Conservation (phyloP, 257 asterid genomes). For the Scutellaria galericulata region DNA sequence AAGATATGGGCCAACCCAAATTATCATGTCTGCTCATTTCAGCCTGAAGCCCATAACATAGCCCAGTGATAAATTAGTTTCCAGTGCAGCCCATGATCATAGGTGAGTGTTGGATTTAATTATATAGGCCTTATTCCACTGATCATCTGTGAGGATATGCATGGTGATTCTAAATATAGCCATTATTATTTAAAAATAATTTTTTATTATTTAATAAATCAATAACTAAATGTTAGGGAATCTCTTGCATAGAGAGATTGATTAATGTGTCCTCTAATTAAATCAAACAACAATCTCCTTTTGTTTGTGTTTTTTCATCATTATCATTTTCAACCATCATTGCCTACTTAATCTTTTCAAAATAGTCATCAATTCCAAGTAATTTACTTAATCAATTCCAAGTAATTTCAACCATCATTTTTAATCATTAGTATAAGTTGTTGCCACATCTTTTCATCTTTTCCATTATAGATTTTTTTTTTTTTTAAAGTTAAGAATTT, state of each 20-base stretch:
- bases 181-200: too few relatives aligned
- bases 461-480: neutral
- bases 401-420: constrained; percentile 1
- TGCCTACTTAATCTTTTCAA: neutral
- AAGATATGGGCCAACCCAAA: too few relatives aligned
- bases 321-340: constrained; percentile 32
- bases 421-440: neutral
- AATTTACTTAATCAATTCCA: constrained; percentile 29
- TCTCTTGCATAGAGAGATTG: neutral
- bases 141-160: too few relatives aligned
- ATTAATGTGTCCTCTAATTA: neutral
- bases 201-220: too few relatives aligned
- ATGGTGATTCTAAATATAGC: too few relatives aligned
- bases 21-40: too few relatives aligned
- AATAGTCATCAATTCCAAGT: constrained; percentile 23
- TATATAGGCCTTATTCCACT: too few relatives aligned
- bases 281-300: neutral
- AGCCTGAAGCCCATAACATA: too few relatives aligned
- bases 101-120: too few relatives aligned
- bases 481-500: too few relatives aligned
- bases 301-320: constrained; percentile 12
- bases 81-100: too few relatives aligned
- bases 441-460: neutral
- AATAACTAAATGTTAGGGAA: neutral
- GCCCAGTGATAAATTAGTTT: too few relatives aligned